A percentile compares a stretch with the other conserved stretches of the same genome.
These are phyloP conservation scores for Carex arenaria DNA, from an alignment of 202 grass and related monocot species.

Conservation along the genomic window DNA sequence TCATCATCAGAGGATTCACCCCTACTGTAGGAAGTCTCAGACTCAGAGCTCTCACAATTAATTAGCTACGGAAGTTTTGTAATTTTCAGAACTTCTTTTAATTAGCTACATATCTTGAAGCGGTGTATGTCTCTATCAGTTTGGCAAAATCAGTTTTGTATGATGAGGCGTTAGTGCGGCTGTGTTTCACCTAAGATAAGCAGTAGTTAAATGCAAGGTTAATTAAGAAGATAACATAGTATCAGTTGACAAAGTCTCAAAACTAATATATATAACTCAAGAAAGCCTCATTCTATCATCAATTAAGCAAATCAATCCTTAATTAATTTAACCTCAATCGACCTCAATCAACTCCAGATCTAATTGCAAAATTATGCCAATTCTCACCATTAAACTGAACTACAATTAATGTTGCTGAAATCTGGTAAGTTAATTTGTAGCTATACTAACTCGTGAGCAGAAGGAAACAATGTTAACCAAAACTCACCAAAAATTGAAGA, in stretches of 20 bases:
- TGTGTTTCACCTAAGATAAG: slow-evolving; percentile 73
- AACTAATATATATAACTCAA: neutral
- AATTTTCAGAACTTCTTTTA: slow-evolving; percentile 29
- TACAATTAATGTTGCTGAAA: neutral
- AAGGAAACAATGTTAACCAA: neutral
- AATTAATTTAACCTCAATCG: neutral
- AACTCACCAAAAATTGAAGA: slow-evolving; percentile 75
- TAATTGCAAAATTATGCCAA: neutral
- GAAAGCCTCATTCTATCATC: neutral
- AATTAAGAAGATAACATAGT: neutral
- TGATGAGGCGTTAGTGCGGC: slow-evolving; percentile 56
- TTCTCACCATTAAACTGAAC: neutral
- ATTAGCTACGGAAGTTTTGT: slow-evolving; percentile 23
- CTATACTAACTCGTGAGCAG: neutral
- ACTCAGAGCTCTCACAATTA: slow-evolving; percentile 47
- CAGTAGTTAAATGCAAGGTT: slow-evolving; percentile 21
- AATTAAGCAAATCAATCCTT: neutral
- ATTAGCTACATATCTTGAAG: slow-evolving; percentile 28
- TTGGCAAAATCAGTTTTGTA: slow-evolving; percentile 68
- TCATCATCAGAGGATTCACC: slow-evolving; percentile 38
- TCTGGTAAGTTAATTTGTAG: neutral
- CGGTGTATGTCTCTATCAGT: slow-evolving; percentile 51
- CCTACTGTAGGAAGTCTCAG: slow-evolving; percentile 36
- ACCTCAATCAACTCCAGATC: neutral
- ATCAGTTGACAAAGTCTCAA: neutral